Base-by-base conservation (phyloP, 495 filamentous ascomycete genomes). In the Penicillium samsonianum region DNA sequence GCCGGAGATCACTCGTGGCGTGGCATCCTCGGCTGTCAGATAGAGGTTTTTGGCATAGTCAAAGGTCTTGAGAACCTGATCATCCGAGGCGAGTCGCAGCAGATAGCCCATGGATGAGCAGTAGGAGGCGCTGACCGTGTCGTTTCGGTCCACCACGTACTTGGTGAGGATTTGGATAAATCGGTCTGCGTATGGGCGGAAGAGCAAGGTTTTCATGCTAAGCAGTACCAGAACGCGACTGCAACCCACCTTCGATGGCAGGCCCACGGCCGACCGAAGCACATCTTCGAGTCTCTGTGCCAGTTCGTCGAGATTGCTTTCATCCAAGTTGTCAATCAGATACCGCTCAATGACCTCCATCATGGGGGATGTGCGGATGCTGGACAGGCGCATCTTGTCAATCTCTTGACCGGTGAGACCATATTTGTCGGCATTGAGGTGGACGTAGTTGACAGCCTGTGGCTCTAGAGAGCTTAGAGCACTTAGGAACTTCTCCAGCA, bases 291-390 rank as follows among this genome's bases (percentile, higher is more conserved):
- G 78, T 19, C 73, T 79, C 12, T 83, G 83, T 10, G 88, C 81
- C n/a, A 96, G 75, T 22, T 86, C 78, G 59, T 80, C 78, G 82
- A 96, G 91, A 26, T 87, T 86, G 14, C 72, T 69, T 4, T 85
- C 85, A 67, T 98, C 91, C 7, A 95, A 76, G n/a, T 86, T 83
- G 60, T 96, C 90, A 38, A 79, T 72, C 28, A 98, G 77, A 69
- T 90, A 91, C 64, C 91, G 82, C 56, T 96, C 91, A 63, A 97
- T 90, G 20, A 91, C 91, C 71, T 97, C 94, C 76, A 90, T 92
- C 69, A 98, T 86, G 1, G 94, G 92, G n/a, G 90, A 94, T 11
- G 81, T 82, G 26, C 90, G 87, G 19, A 96, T 89, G 64, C 82
- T 86, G n/a, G 78, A 84, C 33, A 91, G 81, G 50, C 94, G 83